Base-by-base conservation (phyloP, 306 rosid species). In the Astragalus membranaceus region DNA sequence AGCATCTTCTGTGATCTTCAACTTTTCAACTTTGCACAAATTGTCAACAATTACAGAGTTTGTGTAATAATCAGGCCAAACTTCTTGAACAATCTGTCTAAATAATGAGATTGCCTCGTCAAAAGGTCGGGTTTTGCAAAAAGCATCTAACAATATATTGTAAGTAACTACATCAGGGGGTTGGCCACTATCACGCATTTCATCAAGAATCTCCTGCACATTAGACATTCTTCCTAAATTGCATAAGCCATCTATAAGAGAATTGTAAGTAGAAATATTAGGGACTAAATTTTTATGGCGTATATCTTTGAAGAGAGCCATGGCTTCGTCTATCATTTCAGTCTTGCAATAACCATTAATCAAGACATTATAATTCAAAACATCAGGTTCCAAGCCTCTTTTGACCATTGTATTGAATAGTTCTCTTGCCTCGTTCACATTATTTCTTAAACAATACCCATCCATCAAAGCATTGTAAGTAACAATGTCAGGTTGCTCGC, bases 281-380 rank as follows among this genome's bases (percentile, higher is more conserved):
- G 79, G 83, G 17, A 79, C 73, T 64, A 79, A 64, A 56, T 74
- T 79, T 75, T 32, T 69, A 11, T 8, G 15, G 57, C 20, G 7
- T 41, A 75, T 75, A 59, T 69, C 77, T 39, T 80, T 70, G 44
- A 69, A 80, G 51, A 80, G 80, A 75, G 33, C 12, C 65, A 69
- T 41, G 54, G 85, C 87, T 65, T 80, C 72, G 33, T 77, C 80
- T 44, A 83, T 51, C 64, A 43, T 73, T 49, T 72, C 70, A 51
- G 26, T 37, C 64, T 77, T 83, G 63, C 87, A 83, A 65, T 80
- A 70, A 52, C 85, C 81, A 37, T 76, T 46, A 76, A 81, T 81
- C 79, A 81, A 60, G 57, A 81, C 69, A 10, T 72, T 80, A 50
- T 80, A 73, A 77, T 62, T 73, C 46, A 63, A 39, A 29, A 76